Evolutionary conservation across 2,329 filamentous ascomycete genomes (phyloP).

Genomic region (Penicillium sp.): DNA sequence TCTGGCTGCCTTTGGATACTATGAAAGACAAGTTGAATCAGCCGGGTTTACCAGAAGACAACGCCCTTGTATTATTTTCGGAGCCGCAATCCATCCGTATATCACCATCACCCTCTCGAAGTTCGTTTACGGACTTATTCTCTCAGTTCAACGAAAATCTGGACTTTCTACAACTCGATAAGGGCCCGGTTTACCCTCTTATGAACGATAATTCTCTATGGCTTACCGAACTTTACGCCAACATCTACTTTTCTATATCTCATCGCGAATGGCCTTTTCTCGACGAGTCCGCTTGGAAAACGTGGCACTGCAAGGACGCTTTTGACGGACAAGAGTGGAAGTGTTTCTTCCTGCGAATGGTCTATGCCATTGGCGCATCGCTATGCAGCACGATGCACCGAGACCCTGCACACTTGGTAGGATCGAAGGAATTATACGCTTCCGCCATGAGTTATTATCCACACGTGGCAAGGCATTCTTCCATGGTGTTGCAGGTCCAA

Average conservation of each 20-base stretch:
- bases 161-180: constrained; percentile 16
- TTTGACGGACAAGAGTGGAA: constrained; percentile 19
- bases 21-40: not conserved
- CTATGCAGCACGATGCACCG: constrained; percentile 23
- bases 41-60: not conserved
- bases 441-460: constrained; percentile 27
- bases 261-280: constrained; percentile 29
- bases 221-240: constrained; percentile 25
- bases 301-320: constrained; percentile 19
- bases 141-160: constrained; percentile 10
- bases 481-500: constrained; percentile 27
- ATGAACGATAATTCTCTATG: constrained; percentile 14
- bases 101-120: constrained; percentile 1
- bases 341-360: constrained; percentile 26
- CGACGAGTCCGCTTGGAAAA: constrained; percentile 21
- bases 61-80: constrained; percentile 2
- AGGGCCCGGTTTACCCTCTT: constrained; percentile 7
- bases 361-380: constrained; percentile 27
- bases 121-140: constrained; percentile 9
- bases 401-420: constrained; percentile 17
- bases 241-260: constrained; percentile 25
- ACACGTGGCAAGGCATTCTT: constrained; percentile 23
- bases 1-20: constrained; percentile 1
- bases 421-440: constrained; percentile 22
- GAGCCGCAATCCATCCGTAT: constrained; percentile 1